Base-by-base conservation (phyloP, 257 asterid genomes). In the Solanum okadae region DNA sequence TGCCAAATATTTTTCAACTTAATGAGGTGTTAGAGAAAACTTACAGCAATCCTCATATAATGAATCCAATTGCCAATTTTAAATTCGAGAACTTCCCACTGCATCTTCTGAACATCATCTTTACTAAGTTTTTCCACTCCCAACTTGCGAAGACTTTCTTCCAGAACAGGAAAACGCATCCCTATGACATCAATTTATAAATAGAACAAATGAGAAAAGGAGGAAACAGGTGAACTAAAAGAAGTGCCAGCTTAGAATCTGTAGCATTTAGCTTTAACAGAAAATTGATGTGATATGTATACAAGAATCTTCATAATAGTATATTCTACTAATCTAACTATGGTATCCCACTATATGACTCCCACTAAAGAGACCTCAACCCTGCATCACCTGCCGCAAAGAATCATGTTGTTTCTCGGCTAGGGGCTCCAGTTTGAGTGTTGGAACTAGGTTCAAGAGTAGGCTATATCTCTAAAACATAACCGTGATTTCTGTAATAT, bases 41-140 rank as follows among this genome's bases (percentile, higher is more conserved):
- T 84, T 93, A 97, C 99, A 87, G 99, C 99, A 90, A 97, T 97
- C 77, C 99, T 94, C 99, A 97, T 97, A 90, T 95, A 96, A 92
- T 97, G 99, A 92, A 97, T 97, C 99, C 99, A 97, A 87, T 95
- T 97, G 90, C 99, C 99, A 87, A 97, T 97, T 91, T 97, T 97
- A 87, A 98, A 98, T 95, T 97, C 99, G 90, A 97, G 92, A 89
- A 96, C 96, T 91, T 96, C 99, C 99, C 99, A 97, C 73, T 95
- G 98, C 99, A 97, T 97, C 98, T 93, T 97, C 86, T 97, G 99
- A 83, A 97, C 99, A 87, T 97, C 99, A 14, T 97, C 99, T 93
- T 96, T 97, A 94, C 98, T 95, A 89, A 97, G 99, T 90, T 95
- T 97, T 92, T 97, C 99, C 71, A 97, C 99, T 78, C 99, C 99